Evolutionary conservation across 805 yeast species (phyloP), one percentile per base, ranked within the genome.

Genomic region (Candida gorgasii): DNA sequence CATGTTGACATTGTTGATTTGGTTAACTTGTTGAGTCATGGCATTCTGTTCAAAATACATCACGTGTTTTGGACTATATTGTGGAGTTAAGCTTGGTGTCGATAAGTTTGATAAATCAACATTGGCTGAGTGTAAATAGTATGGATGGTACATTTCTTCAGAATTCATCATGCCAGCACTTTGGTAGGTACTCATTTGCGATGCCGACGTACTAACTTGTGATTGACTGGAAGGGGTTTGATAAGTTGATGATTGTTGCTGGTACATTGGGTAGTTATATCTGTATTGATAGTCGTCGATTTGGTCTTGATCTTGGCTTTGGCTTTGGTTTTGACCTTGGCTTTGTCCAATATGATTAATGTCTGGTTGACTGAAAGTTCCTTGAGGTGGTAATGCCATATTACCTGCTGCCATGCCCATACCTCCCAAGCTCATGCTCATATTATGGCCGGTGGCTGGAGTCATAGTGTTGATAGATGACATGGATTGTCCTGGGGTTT

Each of bases 21-120:
- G 37, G 19, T 14, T 34, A 8, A 34, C 23, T 34, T 34, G 37
- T 22, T 34, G 37, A 17, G 16, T 16, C 35, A 28, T 40, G 24
- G 43, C 44, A 19, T 46, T 37, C 2, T 24, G 35, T 3, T 27
- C 38, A 8, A 44, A 40, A 19, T 43, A 47, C 42, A 47, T 41
- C 32, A 40, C 13, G 29, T 43, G 26, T 13, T 39, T 39, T 4
- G 51, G 51, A 22, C 49, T 45, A 16, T 45, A 44, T 36, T 45
- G 49, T 1, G 51, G 47, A 33, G 51, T 45, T 22, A 45, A 18
- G 14, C 22, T 34, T 12, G 51, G 51, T 8, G 51, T 47, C 6
- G 44, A 38, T n/a, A 37, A 37, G 13, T 36, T 43, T 22, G 43
- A 39, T 15, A 44, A 37, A 30, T 44, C 46, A n/a, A 47, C 44